Evolutionary conservation across 106 monocot species (phyloP).

Genomic region (Dendrobium officinale): DNA sequence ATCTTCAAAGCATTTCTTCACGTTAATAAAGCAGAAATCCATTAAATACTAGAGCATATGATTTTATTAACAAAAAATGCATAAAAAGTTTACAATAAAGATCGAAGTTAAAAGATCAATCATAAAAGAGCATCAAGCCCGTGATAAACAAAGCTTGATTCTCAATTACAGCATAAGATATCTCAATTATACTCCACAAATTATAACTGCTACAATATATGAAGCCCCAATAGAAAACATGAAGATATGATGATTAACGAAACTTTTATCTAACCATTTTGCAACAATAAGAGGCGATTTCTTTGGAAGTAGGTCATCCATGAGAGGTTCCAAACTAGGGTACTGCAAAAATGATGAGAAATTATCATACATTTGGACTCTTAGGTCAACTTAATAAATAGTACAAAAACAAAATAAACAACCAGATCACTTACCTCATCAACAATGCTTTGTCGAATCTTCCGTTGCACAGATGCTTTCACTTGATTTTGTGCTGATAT

Average conservation of each 20-base stretch:
- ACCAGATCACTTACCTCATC: conserved; percentile 29
- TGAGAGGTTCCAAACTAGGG: conserved; percentile 74
- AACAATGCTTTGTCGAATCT: conserved; percentile 54
- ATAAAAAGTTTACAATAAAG: neutral
- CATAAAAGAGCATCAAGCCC: neutral
- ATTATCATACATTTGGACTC: neutral
- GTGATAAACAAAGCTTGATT: neutral
- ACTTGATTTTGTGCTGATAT: conserved; percentile 68
- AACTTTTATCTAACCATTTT: conserved; percentile 74
- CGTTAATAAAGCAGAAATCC: neutral
- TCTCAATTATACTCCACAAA: neutral
- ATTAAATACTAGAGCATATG: neutral
- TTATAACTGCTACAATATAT: neutral
- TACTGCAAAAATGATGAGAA: conserved; percentile 40
- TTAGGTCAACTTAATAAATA: neutral
- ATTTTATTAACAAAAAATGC: neutral
- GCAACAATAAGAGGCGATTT: conserved; percentile 84
- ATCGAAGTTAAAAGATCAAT: neutral
- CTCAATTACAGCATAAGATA: neutral
- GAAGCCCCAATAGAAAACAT: neutral
- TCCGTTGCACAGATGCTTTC: conserved; percentile 54
- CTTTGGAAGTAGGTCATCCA: conserved; percentile 91
- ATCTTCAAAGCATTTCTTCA: neutral
- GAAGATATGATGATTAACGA: neutral
- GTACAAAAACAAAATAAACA: neutral